Evolutionary conservation across 2,329 filamentous ascomycete species (phyloP).

Genomic region (Aspergillus awamori): DNA sequence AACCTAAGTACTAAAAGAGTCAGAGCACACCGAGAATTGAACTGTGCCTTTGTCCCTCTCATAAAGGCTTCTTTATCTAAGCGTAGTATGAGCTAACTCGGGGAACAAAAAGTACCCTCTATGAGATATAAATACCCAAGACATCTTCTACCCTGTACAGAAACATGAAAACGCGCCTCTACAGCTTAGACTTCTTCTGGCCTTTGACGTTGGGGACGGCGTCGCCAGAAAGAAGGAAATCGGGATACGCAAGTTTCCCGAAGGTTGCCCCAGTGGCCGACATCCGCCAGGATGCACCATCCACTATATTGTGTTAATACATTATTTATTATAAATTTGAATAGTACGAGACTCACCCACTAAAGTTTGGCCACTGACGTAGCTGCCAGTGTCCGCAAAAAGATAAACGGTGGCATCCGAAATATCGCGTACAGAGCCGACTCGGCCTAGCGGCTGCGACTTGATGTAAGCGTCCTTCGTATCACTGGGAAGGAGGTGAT

Average conservation of each 20-base stretch:
- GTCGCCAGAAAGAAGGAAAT: slow-evolving; percentile 59
- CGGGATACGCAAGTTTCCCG: slow-evolving; percentile 56
- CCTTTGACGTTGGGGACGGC: slow-evolving; percentile 61
- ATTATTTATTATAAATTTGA: neutral
- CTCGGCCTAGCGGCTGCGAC: slow-evolving; percentile 71
- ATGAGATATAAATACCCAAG: neutral
- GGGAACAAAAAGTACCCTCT: neutral
- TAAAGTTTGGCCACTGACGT: slow-evolving; percentile 79
- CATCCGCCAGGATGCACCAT: slow-evolving; percentile 46
- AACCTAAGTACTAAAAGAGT: neutral
- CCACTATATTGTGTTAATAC: slow-evolving; percentile 33
- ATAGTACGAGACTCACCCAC: slow-evolving; percentile 53
- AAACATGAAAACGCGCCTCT: slow-evolving; percentile 1
- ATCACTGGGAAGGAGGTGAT: slow-evolving; percentile 61
- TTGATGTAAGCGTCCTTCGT: slow-evolving; percentile 52
- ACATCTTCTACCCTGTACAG: neutral
- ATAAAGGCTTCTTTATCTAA: neutral
- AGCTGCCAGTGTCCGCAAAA: slow-evolving; percentile 83
- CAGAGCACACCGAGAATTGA: neutral
- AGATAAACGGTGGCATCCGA: slow-evolving; percentile 89
- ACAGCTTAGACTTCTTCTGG: slow-evolving; percentile 60
- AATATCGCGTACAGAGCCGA: slow-evolving; percentile 82
- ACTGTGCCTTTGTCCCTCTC: neutral
- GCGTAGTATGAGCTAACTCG: neutral
- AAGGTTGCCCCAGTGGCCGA: slow-evolving; percentile 33